Evolutionary conservation across 2,329 filamentous ascomycete genomes (phyloP).

Genomic region (Penicillium sp.): DNA sequence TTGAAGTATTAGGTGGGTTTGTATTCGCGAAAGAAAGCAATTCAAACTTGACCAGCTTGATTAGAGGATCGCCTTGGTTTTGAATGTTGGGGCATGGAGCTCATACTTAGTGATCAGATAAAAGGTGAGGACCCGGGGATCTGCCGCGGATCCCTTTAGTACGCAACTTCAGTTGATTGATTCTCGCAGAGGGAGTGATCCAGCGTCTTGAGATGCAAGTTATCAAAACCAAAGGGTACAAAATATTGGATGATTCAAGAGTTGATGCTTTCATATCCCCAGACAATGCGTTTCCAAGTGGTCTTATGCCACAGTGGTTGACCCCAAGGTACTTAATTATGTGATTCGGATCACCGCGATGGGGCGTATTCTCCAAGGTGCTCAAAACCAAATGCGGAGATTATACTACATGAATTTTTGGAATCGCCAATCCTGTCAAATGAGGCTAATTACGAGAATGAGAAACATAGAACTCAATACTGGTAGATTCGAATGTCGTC

Average conservation of each 20-base stretch:
- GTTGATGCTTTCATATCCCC: neutral
- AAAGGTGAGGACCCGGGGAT: constrained; percentile 7
- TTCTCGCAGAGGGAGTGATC: neutral
- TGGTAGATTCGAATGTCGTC: neutral
- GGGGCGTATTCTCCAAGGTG: constrained; percentile 3
- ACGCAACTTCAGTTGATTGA: neutral
- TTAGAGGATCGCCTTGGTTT: neutral
- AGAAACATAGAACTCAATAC: neutral
- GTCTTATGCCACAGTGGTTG: neutral
- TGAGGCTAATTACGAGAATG: neutral
- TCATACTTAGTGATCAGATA: constrained; percentile 8
- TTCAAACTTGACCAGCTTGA: neutral
- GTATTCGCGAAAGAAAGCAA: neutral
- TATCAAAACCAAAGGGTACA: neutral
- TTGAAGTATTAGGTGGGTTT: neutral
- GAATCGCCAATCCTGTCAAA: too few species aligned
- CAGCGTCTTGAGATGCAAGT: neutral
- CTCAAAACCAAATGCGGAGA: constrained; percentile 1
- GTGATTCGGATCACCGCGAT: neutral
- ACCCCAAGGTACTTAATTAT: constrained; percentile 10
- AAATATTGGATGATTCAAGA: neutral
- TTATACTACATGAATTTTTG: too few species aligned
- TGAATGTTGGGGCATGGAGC: neutral
- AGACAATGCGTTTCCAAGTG: neutral
- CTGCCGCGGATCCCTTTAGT: constrained; percentile 3